phyloP scores from a whole-genome alignment of 2,329 filamentous ascomycete genomes.

The Aspergillus melleus region DNA sequence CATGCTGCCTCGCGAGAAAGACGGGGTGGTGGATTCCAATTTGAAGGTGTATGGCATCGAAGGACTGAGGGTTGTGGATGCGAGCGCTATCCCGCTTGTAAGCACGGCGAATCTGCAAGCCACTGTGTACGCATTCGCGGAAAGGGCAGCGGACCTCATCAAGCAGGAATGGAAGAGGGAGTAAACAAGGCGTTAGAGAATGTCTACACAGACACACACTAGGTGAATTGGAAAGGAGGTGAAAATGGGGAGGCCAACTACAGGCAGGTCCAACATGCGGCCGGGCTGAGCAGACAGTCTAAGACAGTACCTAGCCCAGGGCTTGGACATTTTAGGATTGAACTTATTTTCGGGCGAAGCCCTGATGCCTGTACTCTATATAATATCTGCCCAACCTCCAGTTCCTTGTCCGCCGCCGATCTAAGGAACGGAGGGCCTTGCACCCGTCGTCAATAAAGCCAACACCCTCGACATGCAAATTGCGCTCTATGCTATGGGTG shows the following conservation, averaged over 20 bases:
- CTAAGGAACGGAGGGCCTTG: too few species aligned
- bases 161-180: slow-evolving; percentile 3
- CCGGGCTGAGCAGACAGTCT: too few species aligned
- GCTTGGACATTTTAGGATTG: too few species aligned
- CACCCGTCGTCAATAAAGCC: too few species aligned
- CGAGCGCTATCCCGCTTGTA: slow-evolving; percentile 9
- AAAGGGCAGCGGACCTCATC: slow-evolving; percentile 7
- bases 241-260: neutral
- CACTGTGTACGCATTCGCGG: slow-evolving; percentile 8
- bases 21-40: slow-evolving; percentile 7
- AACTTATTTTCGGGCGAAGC: too few species aligned
- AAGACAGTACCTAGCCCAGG: too few species aligned
- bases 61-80: slow-evolving; percentile 8
- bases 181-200: slow-evolving; percentile 1
- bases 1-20: slow-evolving; percentile 9
- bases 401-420: too few species aligned
- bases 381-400: too few species aligned
- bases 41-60: slow-evolving; percentile 5
- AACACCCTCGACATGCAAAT: too few species aligned
- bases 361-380: too few species aligned
- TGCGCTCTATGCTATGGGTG: too few species aligned
- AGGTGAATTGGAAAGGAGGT: neutral
- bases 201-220: neutral
- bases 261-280: too few species aligned
- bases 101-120: slow-evolving; percentile 10